Evolutionary conservation across 1,284 basidiomycete genomes (phyloP), one percentile per base, ranked within the genome.

Genomic region (Ustilago lituana): DNA sequence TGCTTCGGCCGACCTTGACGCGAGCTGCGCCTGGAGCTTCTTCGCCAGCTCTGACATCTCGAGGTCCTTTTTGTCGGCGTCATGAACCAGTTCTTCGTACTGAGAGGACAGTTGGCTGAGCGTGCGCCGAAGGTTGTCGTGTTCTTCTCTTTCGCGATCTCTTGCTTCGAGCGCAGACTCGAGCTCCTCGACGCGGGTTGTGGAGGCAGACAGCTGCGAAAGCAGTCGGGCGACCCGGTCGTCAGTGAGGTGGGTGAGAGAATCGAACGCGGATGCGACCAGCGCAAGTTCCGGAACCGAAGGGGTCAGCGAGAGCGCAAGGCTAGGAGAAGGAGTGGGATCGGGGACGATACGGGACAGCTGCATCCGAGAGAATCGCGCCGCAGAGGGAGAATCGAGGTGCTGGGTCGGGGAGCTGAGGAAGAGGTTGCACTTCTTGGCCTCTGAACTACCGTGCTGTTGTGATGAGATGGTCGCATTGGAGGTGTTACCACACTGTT

Each of bases 341-440:
- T n/a, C n/a, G n/a, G n/a, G n/a, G n/a, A n/a, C n/a, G 24, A 44
- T 5, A 1, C 48, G 51, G 2, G 56, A 29, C 1, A 66, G 44
- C 38, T 66, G 56, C 26, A 60, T 39, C 5, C 56, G 51, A 3
- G 52, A 55, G 47, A 60, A 60, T 4, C 56, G 33, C 5, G 56
- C 63, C 10, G 48, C 63, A 5, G 63, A 59, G 5, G 63, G 63
- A 1, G 63, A 66, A 41, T 58, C 46, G 23, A n/a, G 11, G 4
- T 47, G 36, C n/a, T 44, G 46, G 10, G 29, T 19, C 1, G 54
- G 23, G 1, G 52, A 61, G 7, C 4, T 15, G n/a, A 43, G 26
- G 0, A 32, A 27, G 0, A 41, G 12, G 6, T 41, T 39, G n/a
- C n/a, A n/a, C 19, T 29, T 32, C 17, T 38, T 36, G 10, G 11